Base-by-base conservation (phyloP, 2,329 filamentous ascomycete species). In the Coniochaeta sp. region DNA sequence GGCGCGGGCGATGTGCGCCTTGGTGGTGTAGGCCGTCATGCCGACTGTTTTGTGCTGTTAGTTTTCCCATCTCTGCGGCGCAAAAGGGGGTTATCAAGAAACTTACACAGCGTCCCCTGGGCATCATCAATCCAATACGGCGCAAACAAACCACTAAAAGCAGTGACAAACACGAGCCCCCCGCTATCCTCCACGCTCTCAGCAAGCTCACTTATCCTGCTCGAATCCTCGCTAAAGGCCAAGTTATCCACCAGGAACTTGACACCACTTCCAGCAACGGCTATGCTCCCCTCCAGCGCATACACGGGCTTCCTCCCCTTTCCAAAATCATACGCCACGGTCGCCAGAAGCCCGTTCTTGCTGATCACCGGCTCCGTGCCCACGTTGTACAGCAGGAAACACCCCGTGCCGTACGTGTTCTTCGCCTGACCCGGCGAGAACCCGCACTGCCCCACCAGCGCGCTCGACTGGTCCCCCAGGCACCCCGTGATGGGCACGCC, bases 101-200 rank as follows among this genome's bases (percentile, higher is more conserved):
- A 73, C 78, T 71, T 72, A 84, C 80, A 91, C 52, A 94, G 82
- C 5, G 91, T 95, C 53, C 91, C 91, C 66, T 91, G 87, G 18
- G 90, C 90, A 69, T 95, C 89, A 64, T 95, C 90, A 55, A 95
- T 92, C 91, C 91, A 96, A 69, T 96, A 95, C 0, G 91, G 91
- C 1, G 91, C 91, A 65, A 95, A 95, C 3, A 96, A 78, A 51
- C 91, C 91, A 67, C 86, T 91, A 66, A 96, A 96, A 1, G 91
- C 91, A 3, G 91, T 95, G 55, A 96, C 91, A 61, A 96, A 85
- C 16, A 91, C 82, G 51, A 91, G 86, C 7, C 91, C 91, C 51
- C 90, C 91, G 55, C 87, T 95, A 66, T 95, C 86, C 2, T 71
- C 60, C 7, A 82, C 78, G 0, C 71, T 74, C 60, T 71, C 69